phyloP scores from a whole-genome alignment of 768 basidiomycete species.

The Hebeloma cylindrosporum region DNA sequence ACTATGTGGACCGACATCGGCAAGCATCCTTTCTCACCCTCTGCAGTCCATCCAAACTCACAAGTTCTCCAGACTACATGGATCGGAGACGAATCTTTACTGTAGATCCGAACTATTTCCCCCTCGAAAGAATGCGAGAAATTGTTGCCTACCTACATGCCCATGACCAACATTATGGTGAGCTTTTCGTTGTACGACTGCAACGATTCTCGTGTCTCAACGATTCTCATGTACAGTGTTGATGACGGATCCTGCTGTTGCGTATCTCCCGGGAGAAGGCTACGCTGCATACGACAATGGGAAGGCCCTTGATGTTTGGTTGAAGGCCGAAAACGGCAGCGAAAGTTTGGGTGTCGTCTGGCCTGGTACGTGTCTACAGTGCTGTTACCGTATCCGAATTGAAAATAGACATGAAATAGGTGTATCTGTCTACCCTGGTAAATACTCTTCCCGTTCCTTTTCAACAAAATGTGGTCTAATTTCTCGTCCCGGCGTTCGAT shows the following conservation, averaged over 20 bases:
- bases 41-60: not conserved
- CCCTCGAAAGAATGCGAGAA: constrained; percentile 59
- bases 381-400: not conserved
- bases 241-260: constrained; percentile 76
- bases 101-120: constrained; percentile 67
- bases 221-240: constrained; percentile 40
- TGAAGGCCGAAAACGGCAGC: constrained; percentile 63
- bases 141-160: constrained; percentile 61
- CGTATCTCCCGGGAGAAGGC: constrained; percentile 42
- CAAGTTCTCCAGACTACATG: constrained; percentile 58
- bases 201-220: not conserved
- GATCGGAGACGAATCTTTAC: constrained; percentile 66
- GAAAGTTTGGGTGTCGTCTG: constrained; percentile 59
- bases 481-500: not conserved
- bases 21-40: constrained; percentile 17
- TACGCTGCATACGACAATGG: constrained; percentile 61
- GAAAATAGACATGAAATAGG: constrained; percentile 27
- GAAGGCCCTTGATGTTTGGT: constrained; percentile 50
- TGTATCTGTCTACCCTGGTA: constrained; percentile 59
- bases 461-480: not conserved
- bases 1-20: constrained; percentile 84
- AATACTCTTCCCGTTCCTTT: constrained; percentile 5
- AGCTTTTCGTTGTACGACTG: constrained; percentile 14
- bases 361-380: constrained; percentile 45
- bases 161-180: constrained; percentile 59